Evolutionary conservation across 345 rosid species (phyloP), one percentile per base, ranked within the genome.

Genomic region (Melaleuca alternifolia): DNA sequence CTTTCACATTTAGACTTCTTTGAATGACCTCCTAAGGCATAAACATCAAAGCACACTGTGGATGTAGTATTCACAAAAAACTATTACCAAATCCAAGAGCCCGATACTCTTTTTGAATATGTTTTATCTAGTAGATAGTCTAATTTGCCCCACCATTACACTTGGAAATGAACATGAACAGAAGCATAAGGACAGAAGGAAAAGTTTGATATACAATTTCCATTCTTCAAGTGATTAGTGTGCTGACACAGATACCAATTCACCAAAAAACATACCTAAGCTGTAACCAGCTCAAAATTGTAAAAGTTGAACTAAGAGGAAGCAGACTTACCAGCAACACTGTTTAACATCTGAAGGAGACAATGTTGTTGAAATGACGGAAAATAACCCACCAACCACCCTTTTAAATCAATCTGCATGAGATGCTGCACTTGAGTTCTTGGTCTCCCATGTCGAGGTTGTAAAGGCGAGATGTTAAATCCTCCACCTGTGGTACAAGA

Each of bases 291-390:
- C 84, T 48, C 54, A 48, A 51, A 50, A 82, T 5, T 15, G 37
- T 51, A 82, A 50, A 50, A 13, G 54, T 37, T 48, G 21, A 82
- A 14, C 50, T 82, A 50, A n/a, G 84, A 50, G 84, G 24, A 30
- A 26, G 84, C 37, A 53, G 44, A 51, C 44, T 90, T 86, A 96
- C 99, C 99, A 84, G 99, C 96, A 65, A 98, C 99, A 88, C 96
- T 95, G 89, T 98, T 98, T 84, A 98, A 92, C 97, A 98, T 93
- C 91, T 98, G 99, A 90, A 96, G 97, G 88, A 98, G 99, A 93
- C 98, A 96, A 88, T 98, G 96, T 75, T 98, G 99, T 91, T 96
- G 98, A 92, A 95, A 98, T 51, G 99, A 94, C 82, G 99, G 93
- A 91, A 91, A 44, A 91, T 96, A 98, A 89, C 99, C 99, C 53